Base-by-base conservation (phyloP, 2,329 filamentous ascomycete genomes). In the Fonsecaea nubica region DNA sequence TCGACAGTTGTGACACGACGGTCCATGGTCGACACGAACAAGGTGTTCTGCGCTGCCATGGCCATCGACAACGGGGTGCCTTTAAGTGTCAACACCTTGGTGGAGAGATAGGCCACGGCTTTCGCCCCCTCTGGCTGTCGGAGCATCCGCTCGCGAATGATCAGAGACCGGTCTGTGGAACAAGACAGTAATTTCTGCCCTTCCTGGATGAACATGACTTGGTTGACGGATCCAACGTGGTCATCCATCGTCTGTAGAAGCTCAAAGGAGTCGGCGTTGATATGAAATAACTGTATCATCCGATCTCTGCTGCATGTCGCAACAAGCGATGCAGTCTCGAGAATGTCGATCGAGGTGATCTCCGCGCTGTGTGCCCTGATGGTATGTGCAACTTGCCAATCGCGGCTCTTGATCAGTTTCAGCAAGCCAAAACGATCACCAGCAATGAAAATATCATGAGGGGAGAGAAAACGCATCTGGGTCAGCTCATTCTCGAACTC, bases 231-330 rank as follows among this genome's bases (percentile, higher is more conserved):
- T 25, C 93, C 92, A 35, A 93, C 89, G 77, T 98, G 96, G 72
- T 99, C 94, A 63, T 92, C 89, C 75, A 98, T 86, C 0, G 95
- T 99, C 77, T 99, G 95, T 59, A 97, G 86, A 64, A 97, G 86
- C 65, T 91, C 86, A 77, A 96, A 90, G 2, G 79, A 79, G 2
- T 87, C 85, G 12, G 79, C 81, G 1, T 80, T 79, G 30, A 83
- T 83, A 67, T 87, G 84, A 76, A 97, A 98, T n/a, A 99, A 81
- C 76, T 99, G 95, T 0, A 94, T 87, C n/a, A 91, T 97, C 58
- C 95, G 89, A 78, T 99, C 95, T 71, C 95, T 86, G 40, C 92
- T 92, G 75, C 90, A 93, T 10, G 90, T 93, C 18, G 92, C 94
- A 72, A 98, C 83, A 54, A 97, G 81, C 40, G 87, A 85, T 55